Base-by-base conservation (phyloP, 768 basidiomycete species). In the Lactarius trivialis region DNA sequence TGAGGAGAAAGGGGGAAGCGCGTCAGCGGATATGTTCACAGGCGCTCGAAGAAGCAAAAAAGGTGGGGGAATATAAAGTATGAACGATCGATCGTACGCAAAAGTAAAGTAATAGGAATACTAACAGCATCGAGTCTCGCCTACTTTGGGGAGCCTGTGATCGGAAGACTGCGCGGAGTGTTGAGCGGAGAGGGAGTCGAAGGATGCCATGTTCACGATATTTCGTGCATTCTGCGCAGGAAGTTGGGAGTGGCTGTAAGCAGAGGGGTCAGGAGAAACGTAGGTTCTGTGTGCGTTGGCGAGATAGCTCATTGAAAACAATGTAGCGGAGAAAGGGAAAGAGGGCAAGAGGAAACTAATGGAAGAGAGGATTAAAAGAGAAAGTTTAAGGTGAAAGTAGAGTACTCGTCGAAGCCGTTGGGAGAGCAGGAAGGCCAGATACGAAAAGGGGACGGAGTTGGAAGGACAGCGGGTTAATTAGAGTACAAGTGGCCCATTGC, bases 51-150 rank as follows among this genome's bases (percentile, higher is more conserved):
- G 63, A 63, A 68, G 60, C 68, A 65, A 61, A 72, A 67, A 67
- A 68, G 77, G 74, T 71, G 58, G 66, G 66, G 61, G 70, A 71
- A 77, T 76, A 76, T 77, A 77, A 72, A 72, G 71, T 72, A 73
- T 71, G 70, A 71, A 72, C 68, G 75, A 75, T 73, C 73, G 71
- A 64, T 64, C 67, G 69, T 70, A 60, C 62, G 60, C 50, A 32
- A 60, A 67, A 55, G 63, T 61, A 65, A 63, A 55, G 60, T 66
- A 66, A 66, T 51, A 65, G 65, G 65, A 57, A 67, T 56, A 82
- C 88, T 75, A 69, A 90, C 89, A 90, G 70, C 89, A 91, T 70
- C 88, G 84, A 65, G 85, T 87, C 70, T 88, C 81, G 65, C 85
- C 86, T 63, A 85, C 71, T 73, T 82, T 53, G 71, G 62, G 60